Base-by-base conservation (phyloP, 192 early-diverging fungal species). In the Umbelopsis isabellina region DNA sequence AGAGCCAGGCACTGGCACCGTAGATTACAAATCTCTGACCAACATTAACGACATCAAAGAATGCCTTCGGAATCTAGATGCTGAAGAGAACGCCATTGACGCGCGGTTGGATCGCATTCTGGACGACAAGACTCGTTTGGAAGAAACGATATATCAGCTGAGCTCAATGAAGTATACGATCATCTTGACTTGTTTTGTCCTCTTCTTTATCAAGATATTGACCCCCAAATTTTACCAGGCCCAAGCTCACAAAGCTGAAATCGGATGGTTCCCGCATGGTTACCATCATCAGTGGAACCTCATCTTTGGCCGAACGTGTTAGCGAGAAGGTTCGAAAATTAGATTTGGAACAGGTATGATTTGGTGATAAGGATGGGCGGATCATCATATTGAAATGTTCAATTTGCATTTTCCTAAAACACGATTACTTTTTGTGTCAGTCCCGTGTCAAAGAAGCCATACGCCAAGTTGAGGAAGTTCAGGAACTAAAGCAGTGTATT, bases 281-380 rank as follows among this genome's bases (percentile, higher is more conserved):
- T 47, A 80, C 78, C 35, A 81, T 89, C 22, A 84, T 94, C 33
- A 79, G 81, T 46, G 83, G 81, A 25, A 94, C 92, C 3, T 86
- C 93, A 0, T 73, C 77, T 11, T 82, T 93, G 68, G 94, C 95
- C 0, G 93, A 93, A 45, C 85, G 83, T 8, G 95, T 97, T 65
- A 93, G 91, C 72, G 90, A 83, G 21, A 92, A 92, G 74, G 94
- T 97, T 53, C 80, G 95, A 23, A 87, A 90, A 69, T 75, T 97
- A 41, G 95, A 97, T 78, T 79, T 87, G 65, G 93, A 95, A 69
- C 86, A 80, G 77, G 77, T 79, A 53, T 21, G 13, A 22, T 15
- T 2, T 10, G 3, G 21, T 52, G 27, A 2, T 9, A 25, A 48
- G 2, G 18, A n/a, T 18, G 20, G 27, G 18, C 25, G 20, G 16